These are phyloP conservation scores for Cladorrhinum samala DNA, from an alignment of 495 filamentous ascomycete species.

Conservation along the genomic window DNA sequence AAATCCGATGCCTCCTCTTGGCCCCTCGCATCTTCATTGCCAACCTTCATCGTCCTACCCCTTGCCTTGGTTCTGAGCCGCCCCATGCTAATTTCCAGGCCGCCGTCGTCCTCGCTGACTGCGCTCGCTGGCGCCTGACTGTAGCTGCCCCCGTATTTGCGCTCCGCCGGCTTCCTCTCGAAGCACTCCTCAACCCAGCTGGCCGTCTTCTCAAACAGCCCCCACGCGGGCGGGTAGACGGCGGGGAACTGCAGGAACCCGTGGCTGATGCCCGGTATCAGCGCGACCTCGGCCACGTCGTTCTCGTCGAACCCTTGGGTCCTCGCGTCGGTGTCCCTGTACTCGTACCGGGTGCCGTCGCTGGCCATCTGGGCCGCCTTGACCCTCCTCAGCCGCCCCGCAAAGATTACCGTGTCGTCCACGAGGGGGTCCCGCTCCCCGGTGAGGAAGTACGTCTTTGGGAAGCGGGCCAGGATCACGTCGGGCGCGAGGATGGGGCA, in stretches of 20 bases:
- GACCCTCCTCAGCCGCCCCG: constrained; percentile 74
- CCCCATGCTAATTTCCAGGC: constrained; percentile 55
- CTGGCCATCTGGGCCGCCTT: constrained; percentile 56
- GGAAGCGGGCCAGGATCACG: constrained; percentile 70
- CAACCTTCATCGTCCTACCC: constrained; percentile 1
- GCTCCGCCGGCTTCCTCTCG: no score
- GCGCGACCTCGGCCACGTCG: constrained; percentile 69
- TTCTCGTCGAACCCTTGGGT: constrained; percentile 59
- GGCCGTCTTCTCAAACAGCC: constrained; percentile 66
- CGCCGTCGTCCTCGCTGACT: constrained; percentile 12
- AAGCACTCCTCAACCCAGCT: constrained; percentile 75
- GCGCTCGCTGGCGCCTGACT: background rate
- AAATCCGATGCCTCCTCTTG: background rate
- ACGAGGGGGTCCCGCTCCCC: constrained; percentile 93
- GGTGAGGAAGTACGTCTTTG: constrained; percentile 87
- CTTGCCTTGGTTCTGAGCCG: constrained; percentile 2
- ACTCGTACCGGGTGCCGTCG: constrained; percentile 22
- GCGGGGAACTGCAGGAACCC: constrained; percentile 88
- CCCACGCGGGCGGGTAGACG: constrained; percentile 81
- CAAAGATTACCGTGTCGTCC: constrained; percentile 94
- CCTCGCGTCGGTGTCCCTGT: constrained; percentile 23
- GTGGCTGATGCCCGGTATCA: constrained; percentile 84
- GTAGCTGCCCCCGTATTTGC: no score
- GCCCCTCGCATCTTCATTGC: background rate
- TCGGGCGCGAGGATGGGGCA: constrained; percentile 88